phyloP scores from a whole-genome alignment of 2,329 filamentous ascomycete genomes.

The Neonectria hederae region DNA sequence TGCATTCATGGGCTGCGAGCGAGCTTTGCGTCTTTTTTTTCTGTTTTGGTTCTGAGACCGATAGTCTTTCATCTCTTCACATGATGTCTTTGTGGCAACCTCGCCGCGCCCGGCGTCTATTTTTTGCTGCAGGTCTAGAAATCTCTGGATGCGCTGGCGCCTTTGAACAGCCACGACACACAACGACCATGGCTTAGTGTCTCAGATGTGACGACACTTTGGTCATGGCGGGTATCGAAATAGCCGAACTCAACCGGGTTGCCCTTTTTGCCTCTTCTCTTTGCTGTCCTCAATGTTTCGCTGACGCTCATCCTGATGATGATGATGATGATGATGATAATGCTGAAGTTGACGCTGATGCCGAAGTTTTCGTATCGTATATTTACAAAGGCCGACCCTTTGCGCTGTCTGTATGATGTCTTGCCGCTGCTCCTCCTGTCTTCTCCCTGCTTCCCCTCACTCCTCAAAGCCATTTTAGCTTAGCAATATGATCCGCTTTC shows the following conservation, averaged over 20 bases:
- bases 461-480: slow-evolving; percentile 78
- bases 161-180: slow-evolving; percentile 22
- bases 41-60: slow-evolving; percentile 3
- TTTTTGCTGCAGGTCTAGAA: slow-evolving; percentile 31
- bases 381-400: background rate
- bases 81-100: slow-evolving; percentile 36
- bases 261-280: background rate
- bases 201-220: slow-evolving; percentile 37
- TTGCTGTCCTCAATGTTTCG: background rate
- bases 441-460: background rate
- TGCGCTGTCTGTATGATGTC: background rate
- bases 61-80: slow-evolving; percentile 38
- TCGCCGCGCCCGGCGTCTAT: slow-evolving; percentile 38
- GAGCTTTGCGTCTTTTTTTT: slow-evolving; percentile 5
- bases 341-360: background rate
- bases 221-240: background rate
- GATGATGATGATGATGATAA: background rate
- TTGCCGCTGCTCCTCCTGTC: slow-evolving; percentile 18
- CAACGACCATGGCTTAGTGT: slow-evolving; percentile 37
- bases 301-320: background rate
- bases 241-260: background rate
- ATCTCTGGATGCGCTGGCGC: slow-evolving; percentile 36
- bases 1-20: slow-evolving; percentile 18
- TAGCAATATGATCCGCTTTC: slow-evolving; percentile 91
- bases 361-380: background rate